Evolutionary conservation across 2,329 filamentous ascomycete species (phyloP).

Genomic region (Pseudogymnoascus sp.): DNA sequence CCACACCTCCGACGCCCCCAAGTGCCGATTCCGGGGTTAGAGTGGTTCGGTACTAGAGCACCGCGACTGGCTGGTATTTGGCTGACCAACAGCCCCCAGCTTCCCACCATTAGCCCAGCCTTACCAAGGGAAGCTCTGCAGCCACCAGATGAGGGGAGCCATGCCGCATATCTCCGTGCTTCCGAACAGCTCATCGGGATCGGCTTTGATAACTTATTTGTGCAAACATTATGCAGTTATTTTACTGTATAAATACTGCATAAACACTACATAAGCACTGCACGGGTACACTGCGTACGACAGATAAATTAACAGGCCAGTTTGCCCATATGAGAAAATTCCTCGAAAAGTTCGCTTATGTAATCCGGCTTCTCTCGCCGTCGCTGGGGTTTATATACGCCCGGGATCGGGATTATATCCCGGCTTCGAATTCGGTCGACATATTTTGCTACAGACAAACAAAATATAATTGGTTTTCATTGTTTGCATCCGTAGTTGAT

Average conservation of each 20-base stretch:
- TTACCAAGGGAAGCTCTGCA: background rate
- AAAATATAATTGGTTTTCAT: background rate
- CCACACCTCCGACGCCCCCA: background rate
- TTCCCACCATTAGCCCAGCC: background rate
- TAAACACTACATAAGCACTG: background rate
- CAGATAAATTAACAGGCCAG: too few relatives aligned
- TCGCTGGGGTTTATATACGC: background rate
- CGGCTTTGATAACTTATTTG: background rate
- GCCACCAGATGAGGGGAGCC: background rate
- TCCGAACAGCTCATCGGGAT: background rate
- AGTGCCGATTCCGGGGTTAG: background rate
- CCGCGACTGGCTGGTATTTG: background rate
- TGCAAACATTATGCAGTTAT: background rate
- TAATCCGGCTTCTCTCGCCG: background rate
- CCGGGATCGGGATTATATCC: background rate
- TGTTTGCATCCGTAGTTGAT: background rate
- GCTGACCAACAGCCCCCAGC: background rate
- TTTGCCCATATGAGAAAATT: too few relatives aligned
- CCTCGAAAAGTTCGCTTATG: background rate
- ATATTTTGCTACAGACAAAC: background rate
- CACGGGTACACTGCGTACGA: too few relatives aligned
- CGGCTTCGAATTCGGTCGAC: background rate
- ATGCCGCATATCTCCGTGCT: background rate
- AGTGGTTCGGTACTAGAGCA: background rate
- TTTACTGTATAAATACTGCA: background rate